Percentiles rank a stretch among this genome's conserved stretches.
Conservation (phyloP, 148 eudicot genomes). For the Heliamphora exappendiculata region DNA sequence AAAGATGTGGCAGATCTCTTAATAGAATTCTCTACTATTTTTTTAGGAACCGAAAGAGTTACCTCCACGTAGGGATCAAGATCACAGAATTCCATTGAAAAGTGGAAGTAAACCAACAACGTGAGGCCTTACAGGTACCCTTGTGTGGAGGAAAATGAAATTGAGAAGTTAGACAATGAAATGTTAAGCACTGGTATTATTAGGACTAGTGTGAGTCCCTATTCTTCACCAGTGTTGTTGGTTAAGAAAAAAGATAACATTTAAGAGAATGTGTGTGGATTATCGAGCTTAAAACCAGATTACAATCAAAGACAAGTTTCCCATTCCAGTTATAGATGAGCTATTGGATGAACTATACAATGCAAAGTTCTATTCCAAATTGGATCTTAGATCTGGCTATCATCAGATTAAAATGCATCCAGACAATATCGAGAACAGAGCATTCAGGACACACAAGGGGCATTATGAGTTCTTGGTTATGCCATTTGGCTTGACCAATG, state of each 20-base stretch:
- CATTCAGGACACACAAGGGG: not conserved
- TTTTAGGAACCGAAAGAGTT: too few species aligned
- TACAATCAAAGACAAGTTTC: not conserved
- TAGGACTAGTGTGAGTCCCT: too few species aligned
- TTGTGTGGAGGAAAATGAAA: not conserved
- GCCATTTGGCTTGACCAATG: too few species aligned
- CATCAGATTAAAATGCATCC: not conserved
- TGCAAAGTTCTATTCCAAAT: not conserved
- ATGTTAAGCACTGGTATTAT: too few species aligned
- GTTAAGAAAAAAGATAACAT: not conserved
- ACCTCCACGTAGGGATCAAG: too few species aligned
- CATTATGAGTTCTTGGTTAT: not conserved
- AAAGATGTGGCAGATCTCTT: too few species aligned
- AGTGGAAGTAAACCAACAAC: not conserved
- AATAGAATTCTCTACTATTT: too few species aligned
- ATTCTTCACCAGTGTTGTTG: too few species aligned
- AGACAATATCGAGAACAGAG: not conserved
- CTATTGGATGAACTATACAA: not conserved
- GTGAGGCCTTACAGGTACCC: too few species aligned
- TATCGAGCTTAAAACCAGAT: not conserved
- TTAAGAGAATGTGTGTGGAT: not conserved
- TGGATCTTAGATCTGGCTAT: not conserved
- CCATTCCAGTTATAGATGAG: not conserved
- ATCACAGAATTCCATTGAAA: not conserved
- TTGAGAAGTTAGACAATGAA: not conserved